Conservation (phyloP, 441 rosid genomes). For the Melastoma candidum region DNA sequence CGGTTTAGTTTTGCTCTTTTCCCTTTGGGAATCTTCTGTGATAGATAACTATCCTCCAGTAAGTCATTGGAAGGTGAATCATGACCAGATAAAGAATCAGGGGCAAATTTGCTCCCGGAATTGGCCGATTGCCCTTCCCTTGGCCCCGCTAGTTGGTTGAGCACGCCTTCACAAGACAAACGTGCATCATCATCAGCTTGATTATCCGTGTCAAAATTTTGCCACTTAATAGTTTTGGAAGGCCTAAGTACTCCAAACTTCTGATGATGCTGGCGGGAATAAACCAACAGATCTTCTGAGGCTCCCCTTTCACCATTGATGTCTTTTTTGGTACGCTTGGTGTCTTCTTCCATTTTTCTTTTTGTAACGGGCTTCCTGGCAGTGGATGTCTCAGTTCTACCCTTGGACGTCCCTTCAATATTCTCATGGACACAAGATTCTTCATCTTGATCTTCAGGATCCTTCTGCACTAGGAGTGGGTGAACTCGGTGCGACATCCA, state of each 20-base stretch:
- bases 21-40: constrained; percentile 12
- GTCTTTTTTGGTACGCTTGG: constrained; percentile 35
- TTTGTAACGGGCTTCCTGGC: constrained; percentile 51
- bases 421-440: constrained; percentile 40
- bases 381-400: constrained; percentile 26
- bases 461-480: constrained; percentile 44
- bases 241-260: too few species aligned
- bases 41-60: constrained; percentile 3
- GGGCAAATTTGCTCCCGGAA: too few species aligned
- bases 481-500: constrained; percentile 99
- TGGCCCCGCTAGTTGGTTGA: too few species aligned
- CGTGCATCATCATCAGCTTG: too few species aligned
- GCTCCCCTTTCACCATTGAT: constrained; percentile 21
- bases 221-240: too few species aligned
- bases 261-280: too few species aligned
- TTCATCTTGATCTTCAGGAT: constrained; percentile 47
- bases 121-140: too few species aligned
- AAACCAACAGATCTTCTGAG: constrained; percentile 22
- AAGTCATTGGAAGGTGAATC: too few species aligned
- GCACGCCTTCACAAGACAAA: too few species aligned
- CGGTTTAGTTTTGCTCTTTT: constrained; percentile 30
- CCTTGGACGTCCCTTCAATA: constrained; percentile 33
- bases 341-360: constrained; percentile 42
- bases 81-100: too few species aligned
- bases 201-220: too few species aligned